These are phyloP conservation scores for Eleusine coracana DNA, from an alignment of 176 grass and related monocot species.

Conservation along the genomic window DNA sequence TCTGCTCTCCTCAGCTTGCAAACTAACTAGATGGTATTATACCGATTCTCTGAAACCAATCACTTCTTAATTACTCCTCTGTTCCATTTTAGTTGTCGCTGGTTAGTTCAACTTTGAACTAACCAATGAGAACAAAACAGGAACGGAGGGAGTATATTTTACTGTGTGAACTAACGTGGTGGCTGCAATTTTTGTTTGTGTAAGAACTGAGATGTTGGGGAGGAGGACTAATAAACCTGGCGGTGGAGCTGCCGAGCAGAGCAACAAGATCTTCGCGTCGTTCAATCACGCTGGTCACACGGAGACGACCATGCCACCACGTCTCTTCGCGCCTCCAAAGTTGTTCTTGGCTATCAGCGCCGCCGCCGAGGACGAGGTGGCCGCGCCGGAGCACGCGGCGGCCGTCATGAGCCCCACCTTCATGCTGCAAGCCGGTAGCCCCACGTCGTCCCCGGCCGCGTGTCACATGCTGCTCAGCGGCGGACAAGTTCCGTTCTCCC, in stretches of 20 bases:
- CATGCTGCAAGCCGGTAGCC: slow-evolving; percentile 42
- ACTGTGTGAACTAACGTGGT: too few species aligned
- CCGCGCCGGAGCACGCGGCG: neutral
- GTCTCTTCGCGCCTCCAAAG: slow-evolving; percentile 37
- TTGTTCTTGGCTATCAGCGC: slow-evolving; percentile 31
- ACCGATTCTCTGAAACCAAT: neutral
- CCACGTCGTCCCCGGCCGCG: slow-evolving; percentile 19
- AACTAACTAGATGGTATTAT: neutral
- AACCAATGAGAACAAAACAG: too few species aligned
- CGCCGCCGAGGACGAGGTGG: slow-evolving; percentile 23
- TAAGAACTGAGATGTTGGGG: slow-evolving; percentile 48
- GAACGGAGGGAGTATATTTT: too few species aligned
- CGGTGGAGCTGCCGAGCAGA: slow-evolving; percentile 36
- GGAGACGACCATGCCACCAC: slow-evolving; percentile 14
- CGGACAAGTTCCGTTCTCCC: slow-evolving; percentile 39
- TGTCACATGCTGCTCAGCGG: neutral
- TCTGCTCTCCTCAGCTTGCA: neutral
- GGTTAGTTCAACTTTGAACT: too few species aligned
- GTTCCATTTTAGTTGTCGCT: too few species aligned
- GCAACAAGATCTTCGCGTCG: slow-evolving; percentile 11
- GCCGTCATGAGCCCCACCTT: slow-evolving; percentile 55
- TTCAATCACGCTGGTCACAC: slow-evolving; percentile 26
- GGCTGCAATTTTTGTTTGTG: neutral
- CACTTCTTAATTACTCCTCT: too few species aligned
- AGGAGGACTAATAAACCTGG: slow-evolving; percentile 43